These are phyloP conservation scores for Plasmodium blacklocki DNA, from an alignment of 169 alveolate species.

Conservation along the genomic window DNA sequence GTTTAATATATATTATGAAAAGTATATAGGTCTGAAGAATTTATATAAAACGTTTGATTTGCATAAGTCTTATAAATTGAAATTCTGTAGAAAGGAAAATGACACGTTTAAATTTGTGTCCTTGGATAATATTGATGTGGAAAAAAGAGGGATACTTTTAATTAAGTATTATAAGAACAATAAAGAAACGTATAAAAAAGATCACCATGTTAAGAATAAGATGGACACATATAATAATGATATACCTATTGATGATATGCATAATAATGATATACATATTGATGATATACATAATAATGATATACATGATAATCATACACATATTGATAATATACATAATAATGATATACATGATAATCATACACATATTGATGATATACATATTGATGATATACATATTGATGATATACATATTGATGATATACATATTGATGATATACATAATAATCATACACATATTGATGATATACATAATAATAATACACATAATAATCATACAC, in stretches of 20 bases:
- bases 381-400: constrained; percentile 12
- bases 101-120: constrained; percentile 24
- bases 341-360: no score
- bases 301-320: no score
- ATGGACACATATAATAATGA: no score
- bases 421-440: neutral
- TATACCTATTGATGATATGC: no score
- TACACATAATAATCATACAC: constrained; percentile 9
- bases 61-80: constrained; percentile 40
- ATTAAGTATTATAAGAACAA: constrained; percentile 7
- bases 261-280: neutral
- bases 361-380: neutral
- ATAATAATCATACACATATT: neutral
- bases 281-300: neutral
- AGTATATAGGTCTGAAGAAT: constrained; percentile 35
- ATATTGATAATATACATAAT: no score
- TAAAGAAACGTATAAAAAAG: neutral
- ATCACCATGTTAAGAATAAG: no score
- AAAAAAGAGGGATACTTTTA: constrained; percentile 25
- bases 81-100: constrained; percentile 28
- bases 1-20: constrained; percentile 65
- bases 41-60: constrained; percentile 44
- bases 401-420: neutral
- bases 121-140: constrained; percentile 19
- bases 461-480: constrained; percentile 19